These are phyloP conservation scores for Darksidea phi DNA, from an alignment of 495 filamentous ascomycete genomes.

Conservation along the genomic window DNA sequence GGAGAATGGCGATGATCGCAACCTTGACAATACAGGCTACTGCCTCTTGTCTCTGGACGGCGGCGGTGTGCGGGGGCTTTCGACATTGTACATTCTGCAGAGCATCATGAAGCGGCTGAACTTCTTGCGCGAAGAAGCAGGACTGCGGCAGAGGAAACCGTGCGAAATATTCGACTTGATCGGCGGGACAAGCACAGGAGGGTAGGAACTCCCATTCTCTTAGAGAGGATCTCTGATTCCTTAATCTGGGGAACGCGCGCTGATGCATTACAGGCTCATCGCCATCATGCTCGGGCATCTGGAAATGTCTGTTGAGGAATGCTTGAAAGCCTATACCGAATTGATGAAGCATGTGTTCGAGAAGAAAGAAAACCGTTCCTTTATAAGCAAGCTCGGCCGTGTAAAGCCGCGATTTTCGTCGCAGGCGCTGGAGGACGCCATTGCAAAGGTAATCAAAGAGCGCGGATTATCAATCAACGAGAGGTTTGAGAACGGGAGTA, in stretches of 20 bases:
- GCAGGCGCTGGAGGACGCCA: constrained; percentile 7
- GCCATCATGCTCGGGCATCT: constrained; percentile 33
- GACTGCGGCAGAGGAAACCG: constrained; percentile 22
- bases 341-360: constrained; percentile 23
- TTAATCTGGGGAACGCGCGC: background rate
- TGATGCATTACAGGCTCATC: constrained; percentile 19
- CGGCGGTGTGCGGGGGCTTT: constrained; percentile 32
- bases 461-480: constrained; percentile 2
- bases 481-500: constrained; percentile 11
- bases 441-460: constrained; percentile 8
- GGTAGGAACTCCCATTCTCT: constrained; percentile 15
- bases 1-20: constrained; percentile 10
- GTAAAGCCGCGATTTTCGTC: constrained; percentile 6
- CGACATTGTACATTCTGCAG: constrained; percentile 28
- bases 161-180: constrained; percentile 35
- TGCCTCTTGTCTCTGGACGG: constrained; percentile 28
- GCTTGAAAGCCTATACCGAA: constrained; percentile 20
- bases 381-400: background rate
- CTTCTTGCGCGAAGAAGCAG: constrained; percentile 4
- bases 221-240: too few relatives aligned
- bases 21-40: constrained; percentile 21
- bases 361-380: constrained; percentile 1
- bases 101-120: constrained; percentile 23
- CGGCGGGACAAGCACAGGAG: constrained; percentile 33
- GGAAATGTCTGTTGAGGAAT: constrained; percentile 25